Percentiles rank a stretch among this genome's conserved stretches.
Conservation (phyloP, 1,139 yeast genomes). For the Candida anutae region DNA sequence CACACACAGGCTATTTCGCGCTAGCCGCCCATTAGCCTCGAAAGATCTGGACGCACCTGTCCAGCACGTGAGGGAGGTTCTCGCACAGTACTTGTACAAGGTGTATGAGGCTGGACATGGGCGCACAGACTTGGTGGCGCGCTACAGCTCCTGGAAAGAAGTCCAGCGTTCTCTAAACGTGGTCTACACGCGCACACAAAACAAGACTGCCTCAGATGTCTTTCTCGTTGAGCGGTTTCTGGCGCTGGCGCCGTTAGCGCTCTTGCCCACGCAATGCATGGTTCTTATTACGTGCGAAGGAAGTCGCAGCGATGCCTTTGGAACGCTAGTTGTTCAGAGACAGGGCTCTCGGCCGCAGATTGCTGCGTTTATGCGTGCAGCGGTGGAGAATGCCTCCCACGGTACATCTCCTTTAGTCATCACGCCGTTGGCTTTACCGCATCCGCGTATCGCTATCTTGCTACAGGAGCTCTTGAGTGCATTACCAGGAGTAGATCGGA, state of each 20-base stretch:
- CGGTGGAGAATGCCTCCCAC: constrained; percentile 3
- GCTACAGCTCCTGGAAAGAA: constrained; percentile 6
- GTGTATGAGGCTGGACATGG: constrained; percentile 3
- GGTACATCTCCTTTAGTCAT: not conserved
- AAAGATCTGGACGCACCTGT: too few relatives aligned
- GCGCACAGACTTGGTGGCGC: constrained; percentile 7
- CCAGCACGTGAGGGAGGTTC: constrained; percentile 4
- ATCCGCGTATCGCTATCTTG: not conserved
- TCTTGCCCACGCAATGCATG: too few relatives aligned
- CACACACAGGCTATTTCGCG: too few relatives aligned
- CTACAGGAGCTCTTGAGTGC: not conserved
- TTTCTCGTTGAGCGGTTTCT: not conserved
- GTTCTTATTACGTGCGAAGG: not conserved
- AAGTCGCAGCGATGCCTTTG: too few relatives aligned
- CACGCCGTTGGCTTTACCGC: not conserved
- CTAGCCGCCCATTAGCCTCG: too few relatives aligned
- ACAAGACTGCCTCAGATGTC: too few relatives aligned
- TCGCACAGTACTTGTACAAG: constrained; percentile 4
- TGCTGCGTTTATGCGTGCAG: constrained; percentile 3
- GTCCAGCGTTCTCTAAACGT: constrained; percentile 6
- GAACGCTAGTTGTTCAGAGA: not conserved
- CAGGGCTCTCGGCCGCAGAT: constrained; percentile 1
- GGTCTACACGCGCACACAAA: not conserved
- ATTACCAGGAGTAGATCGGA: not conserved
- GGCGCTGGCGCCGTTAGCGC: not conserved